Conservation (phyloP, 768 basidiomycete genomes). For the Crassisporium funariophilum region DNA sequence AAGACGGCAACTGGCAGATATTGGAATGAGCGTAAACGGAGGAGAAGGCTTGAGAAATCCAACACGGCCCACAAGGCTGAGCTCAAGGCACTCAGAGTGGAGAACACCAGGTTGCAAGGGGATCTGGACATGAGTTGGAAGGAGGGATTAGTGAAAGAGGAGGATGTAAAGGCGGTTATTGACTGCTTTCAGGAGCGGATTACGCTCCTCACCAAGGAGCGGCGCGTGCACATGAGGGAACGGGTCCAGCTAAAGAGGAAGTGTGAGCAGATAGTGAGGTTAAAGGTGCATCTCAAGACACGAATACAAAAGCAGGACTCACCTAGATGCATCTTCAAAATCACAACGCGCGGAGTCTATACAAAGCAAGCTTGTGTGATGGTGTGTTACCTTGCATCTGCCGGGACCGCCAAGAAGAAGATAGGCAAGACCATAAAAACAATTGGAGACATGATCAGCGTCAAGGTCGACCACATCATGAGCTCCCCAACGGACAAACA, state of each 20-base stretch:
- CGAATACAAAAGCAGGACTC: not conserved
- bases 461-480: not conserved
- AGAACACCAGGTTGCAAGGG: not conserved
- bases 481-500: slow-evolving; percentile 12
- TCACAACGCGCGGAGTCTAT: not conserved
- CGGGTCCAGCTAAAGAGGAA: not conserved
- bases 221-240: not conserved
- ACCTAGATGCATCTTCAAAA: not conserved
- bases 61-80: not conserved
- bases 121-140: not conserved
- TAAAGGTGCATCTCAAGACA: not conserved
- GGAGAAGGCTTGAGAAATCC: not conserved
- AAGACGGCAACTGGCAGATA: not conserved
- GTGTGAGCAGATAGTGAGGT: not conserved
- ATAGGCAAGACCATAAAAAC: not conserved
- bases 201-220: not conserved
- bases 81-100: not conserved
- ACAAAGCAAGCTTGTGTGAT: not conserved
- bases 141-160: not conserved
- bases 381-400: not conserved
- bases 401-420: not conserved
- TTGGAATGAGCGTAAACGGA: not conserved
- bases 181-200: not conserved
- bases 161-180: not conserved
- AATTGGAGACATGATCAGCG: not conserved